Conservation (phyloP, 257 asterid species). For the Pogostemon cablin region DNA sequence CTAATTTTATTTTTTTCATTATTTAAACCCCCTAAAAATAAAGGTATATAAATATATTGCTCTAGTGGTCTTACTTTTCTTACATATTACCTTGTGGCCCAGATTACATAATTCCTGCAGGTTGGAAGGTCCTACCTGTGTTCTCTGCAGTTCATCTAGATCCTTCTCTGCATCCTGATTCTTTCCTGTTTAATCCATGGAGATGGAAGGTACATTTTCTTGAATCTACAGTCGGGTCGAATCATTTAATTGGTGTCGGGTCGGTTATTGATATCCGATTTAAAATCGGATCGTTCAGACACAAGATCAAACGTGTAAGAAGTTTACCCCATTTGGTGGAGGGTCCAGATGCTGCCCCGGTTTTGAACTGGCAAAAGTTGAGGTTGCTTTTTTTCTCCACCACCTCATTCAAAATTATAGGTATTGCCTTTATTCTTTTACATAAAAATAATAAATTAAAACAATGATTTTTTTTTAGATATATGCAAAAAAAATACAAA, state of each 20-base stretch:
- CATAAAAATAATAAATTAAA: not conserved
- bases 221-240: too few relatives aligned
- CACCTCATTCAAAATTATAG: constrained; percentile 65
- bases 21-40: not conserved
- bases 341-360: constrained; percentile 85
- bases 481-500: too few relatives aligned
- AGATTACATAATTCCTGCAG: constrained; percentile 76
- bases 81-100: constrained; percentile 23
- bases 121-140: constrained; percentile 88
- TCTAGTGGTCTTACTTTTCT: constrained; percentile 33
- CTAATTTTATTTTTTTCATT: not conserved
- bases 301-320: constrained; percentile 69
- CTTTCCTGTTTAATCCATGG: constrained; percentile 66
- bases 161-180: constrained; percentile 57
- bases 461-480: too few relatives aligned
- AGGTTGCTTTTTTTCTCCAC: constrained; percentile 77
- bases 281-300: constrained; percentile 20
- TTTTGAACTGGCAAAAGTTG: constrained; percentile 78
- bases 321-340: constrained; percentile 83
- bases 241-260: too few relatives aligned
- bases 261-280: too few relatives aligned
- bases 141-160: constrained; percentile 81
- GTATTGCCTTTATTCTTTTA: constrained; percentile 31
- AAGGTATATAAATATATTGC: constrained; percentile 30
- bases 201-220: constrained; percentile 66